Conservation (phyloP, 202 grass and related monocot species). For the Elaeis oleifera region DNA sequence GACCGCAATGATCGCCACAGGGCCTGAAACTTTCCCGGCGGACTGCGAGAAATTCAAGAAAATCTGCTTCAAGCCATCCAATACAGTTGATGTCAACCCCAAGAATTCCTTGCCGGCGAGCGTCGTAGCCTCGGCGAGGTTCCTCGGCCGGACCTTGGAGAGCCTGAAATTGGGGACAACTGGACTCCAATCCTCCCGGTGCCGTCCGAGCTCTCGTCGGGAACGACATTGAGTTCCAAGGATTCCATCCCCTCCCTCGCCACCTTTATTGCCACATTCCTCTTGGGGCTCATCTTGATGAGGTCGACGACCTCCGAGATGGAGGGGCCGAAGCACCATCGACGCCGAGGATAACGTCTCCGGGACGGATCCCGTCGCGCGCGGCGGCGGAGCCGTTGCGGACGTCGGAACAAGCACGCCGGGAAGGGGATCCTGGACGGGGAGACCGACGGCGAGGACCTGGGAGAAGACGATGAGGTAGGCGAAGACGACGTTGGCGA, state of each 20-base stretch:
- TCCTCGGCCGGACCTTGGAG: slow-evolving; percentile 39
- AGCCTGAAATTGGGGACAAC: slow-evolving; percentile 59
- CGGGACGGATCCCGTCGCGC: slow-evolving; percentile 49
- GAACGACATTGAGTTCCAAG: slow-evolving; percentile 54
- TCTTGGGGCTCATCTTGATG: slow-evolving; percentile 61
- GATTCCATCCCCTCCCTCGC: slow-evolving; percentile 28
- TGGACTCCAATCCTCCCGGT: slow-evolving; percentile 68
- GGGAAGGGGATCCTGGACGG: slow-evolving; percentile 59
- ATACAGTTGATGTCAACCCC: slow-evolving; percentile 33
- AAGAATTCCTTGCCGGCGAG: slow-evolving; percentile 58
- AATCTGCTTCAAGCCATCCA: slow-evolving; percentile 77
- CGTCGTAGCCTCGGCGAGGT: slow-evolving; percentile 41
- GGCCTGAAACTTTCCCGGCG: slow-evolving; percentile 67
- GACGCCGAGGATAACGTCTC: slow-evolving; percentile 67
- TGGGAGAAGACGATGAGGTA: slow-evolving; percentile 75
- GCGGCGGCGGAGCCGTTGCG: slow-evolving; percentile 53
- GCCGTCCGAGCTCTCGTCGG: slow-evolving; percentile 67
- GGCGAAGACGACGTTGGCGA: slow-evolving; percentile 71
- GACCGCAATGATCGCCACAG: slow-evolving; percentile 82
- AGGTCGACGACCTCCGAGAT: slow-evolving; percentile 53
- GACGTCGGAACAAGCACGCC: slow-evolving; percentile 75
- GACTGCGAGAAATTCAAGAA: slow-evolving; percentile 83
- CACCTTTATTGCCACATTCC: slow-evolving; percentile 53
- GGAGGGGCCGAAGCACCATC: slow-evolving; percentile 43
- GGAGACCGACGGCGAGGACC: slow-evolving; percentile 74